These are phyloP conservation scores for Penicillium paxilli DNA, from an alignment of 495 filamentous ascomycete genomes.

Conservation along the genomic window DNA sequence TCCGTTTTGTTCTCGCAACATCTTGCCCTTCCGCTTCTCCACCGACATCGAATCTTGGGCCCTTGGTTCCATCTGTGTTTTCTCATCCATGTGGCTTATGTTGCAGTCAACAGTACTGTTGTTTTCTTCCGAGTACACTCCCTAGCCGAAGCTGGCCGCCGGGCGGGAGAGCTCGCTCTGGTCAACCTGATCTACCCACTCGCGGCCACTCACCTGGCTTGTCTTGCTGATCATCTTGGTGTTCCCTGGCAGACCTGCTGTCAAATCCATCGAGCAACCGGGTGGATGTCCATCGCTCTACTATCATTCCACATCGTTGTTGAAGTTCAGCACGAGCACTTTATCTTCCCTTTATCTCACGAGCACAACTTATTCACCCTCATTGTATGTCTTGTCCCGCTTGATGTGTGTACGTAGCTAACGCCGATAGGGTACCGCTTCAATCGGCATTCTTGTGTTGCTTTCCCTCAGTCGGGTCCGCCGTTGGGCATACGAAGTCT, in stretches of 20 bases:
- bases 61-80: not conserved
- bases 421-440: not conserved
- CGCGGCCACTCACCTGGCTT: conserved; percentile 22
- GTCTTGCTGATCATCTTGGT: conserved; percentile 23
- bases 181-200: conserved; percentile 12
- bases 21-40: not conserved
- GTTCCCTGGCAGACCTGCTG: conserved; percentile 17
- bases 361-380: conserved; percentile 1
- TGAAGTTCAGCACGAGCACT: not conserved
- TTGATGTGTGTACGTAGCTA: not conserved
- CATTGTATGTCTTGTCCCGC: not conserved
- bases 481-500: conserved; percentile 30
- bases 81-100: not conserved
- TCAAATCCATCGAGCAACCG: conserved; percentile 19
- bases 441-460: conserved; percentile 16
- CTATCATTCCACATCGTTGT: conserved; percentile 13
- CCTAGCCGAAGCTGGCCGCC: not conserved
- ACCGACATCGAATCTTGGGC: not conserved
- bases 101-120: not conserved
- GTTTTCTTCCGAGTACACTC: not conserved
- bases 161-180: conserved; percentile 20
- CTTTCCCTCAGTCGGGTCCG: conserved; percentile 22
- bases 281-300: conserved; percentile 21
- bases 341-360: not conserved
- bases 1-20: not conserved